phyloP scores from a whole-genome alignment of 192 early-diverging fungal genomes.

The Linnemannia elongata region DNA sequence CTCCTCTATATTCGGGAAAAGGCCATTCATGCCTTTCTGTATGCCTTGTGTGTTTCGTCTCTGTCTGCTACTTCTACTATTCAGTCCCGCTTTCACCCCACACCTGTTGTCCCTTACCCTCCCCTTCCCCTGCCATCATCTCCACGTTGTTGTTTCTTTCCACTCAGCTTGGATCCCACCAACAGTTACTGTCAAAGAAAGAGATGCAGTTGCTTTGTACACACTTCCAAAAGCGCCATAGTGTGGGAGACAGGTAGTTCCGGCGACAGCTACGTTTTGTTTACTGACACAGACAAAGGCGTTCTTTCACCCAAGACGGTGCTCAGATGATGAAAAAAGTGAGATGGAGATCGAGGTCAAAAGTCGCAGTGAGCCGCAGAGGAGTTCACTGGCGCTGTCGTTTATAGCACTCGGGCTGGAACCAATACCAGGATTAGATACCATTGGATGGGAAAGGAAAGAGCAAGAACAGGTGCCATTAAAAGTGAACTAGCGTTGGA shows the following conservation, averaged over 20 bases:
- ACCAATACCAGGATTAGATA: neutral
- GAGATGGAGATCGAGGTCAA: neutral
- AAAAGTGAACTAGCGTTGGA: neutral
- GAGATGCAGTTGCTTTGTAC: neutral
- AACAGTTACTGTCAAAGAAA: neutral
- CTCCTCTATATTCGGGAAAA: neutral
- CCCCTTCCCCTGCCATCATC: neutral
- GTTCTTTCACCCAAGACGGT: neutral
- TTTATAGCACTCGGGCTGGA: constrained; percentile 2
- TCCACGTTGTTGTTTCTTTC: neutral
- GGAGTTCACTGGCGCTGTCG: neutral
- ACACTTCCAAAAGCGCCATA: neutral
- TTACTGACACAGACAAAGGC: constrained; percentile 1
- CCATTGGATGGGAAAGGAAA: neutral
- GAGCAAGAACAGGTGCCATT: neutral
- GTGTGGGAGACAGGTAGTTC: neutral
- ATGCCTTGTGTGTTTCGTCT: constrained; percentile 5
- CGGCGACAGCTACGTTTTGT: neutral
- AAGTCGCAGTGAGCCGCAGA: neutral
- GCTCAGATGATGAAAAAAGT: constrained; percentile 8
- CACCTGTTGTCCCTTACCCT: neutral
- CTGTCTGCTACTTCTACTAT: neutral
- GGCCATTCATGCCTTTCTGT: neutral
- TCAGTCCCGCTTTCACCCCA: neutral
- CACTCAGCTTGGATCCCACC: neutral